Conservation (phyloP, 1,284 basidiomycete species). For the Leccinum subrobustum region DNA sequence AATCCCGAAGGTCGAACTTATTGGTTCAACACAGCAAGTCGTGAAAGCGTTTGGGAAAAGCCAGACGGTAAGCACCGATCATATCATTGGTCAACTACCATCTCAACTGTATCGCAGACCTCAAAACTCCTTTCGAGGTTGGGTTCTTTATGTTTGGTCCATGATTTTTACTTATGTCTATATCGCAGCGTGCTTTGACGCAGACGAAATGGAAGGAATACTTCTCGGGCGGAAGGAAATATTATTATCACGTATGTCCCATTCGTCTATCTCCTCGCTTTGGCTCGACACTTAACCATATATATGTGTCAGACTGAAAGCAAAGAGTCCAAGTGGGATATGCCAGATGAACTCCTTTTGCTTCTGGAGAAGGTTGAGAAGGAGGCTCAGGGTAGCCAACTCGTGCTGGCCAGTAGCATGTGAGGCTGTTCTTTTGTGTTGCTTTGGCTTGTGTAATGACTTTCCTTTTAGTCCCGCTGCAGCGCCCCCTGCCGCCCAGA, state of each 20-base stretch:
- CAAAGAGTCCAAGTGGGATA: slow-evolving; percentile 94
- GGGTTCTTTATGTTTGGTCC: slow-evolving; percentile 20
- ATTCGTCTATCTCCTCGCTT: too few species aligned
- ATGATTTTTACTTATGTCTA: too few species aligned
- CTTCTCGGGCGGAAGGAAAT: slow-evolving; percentile 41
- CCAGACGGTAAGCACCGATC: slow-evolving; percentile 62
- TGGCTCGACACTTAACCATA: too few species aligned
- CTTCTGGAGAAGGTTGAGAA: slow-evolving; percentile 83
- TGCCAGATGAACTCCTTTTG: slow-evolving; percentile 84
- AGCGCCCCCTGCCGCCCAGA: slow-evolving; percentile 13
- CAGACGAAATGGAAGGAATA: slow-evolving; percentile 97
- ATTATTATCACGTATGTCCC: too few species aligned
- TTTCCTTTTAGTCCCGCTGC: slow-evolving; percentile 17
- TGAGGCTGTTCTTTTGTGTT: slow-evolving; percentile 20
- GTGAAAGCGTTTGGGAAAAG: slow-evolving; percentile 86
- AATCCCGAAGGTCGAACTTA: slow-evolving; percentile 85
- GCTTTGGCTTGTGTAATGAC: neutral
- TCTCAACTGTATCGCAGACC: slow-evolving; percentile 42
- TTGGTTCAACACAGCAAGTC: slow-evolving; percentile 79
- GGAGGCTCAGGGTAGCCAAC: slow-evolving; percentile 47
- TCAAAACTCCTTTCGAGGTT: slow-evolving; percentile 89
- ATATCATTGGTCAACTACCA: neutral
- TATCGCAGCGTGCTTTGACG: too few species aligned
- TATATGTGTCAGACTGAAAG: slow-evolving; percentile 48
- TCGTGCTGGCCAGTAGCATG: slow-evolving; percentile 33